Conservation (phyloP, 495 filamentous ascomycete species). For the Aspergillus nanangensis region DNA sequence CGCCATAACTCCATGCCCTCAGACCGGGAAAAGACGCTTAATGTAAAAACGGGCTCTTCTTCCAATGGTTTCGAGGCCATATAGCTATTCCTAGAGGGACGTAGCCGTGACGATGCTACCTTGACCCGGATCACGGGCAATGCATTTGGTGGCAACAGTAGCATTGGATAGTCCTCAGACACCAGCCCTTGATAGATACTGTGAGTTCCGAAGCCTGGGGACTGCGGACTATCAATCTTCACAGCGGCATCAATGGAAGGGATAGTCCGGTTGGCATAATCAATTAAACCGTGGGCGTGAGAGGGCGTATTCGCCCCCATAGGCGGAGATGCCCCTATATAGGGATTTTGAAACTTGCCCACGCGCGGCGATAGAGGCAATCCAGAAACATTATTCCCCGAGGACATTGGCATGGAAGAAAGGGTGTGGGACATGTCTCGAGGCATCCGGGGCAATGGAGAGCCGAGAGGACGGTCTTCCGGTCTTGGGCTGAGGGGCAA, state of each 20-base stretch:
- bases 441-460: slow-evolving; percentile 64
- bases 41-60: slow-evolving; percentile 89
- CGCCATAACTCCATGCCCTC: slow-evolving; percentile 84
- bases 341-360: slow-evolving; percentile 62
- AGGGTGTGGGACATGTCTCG: slow-evolving; percentile 43
- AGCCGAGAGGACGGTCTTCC: slow-evolving; percentile 65
- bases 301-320: slow-evolving; percentile 7
- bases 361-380: slow-evolving; percentile 70
- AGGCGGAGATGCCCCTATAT: slow-evolving; percentile 25
- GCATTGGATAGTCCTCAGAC: slow-evolving; percentile 76
- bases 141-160: slow-evolving; percentile 86
- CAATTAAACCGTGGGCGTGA: slow-evolving; percentile 2
- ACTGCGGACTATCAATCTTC: slow-evolving; percentile 32
- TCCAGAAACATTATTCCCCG: slow-evolving; percentile 50
- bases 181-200: slow-evolving; percentile 63
- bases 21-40: slow-evolving; percentile 76
- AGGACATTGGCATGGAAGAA: slow-evolving; percentile 63
- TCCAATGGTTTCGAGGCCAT: slow-evolving; percentile 61
- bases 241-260: slow-evolving; percentile 40
- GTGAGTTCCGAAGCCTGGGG: slow-evolving; percentile 15
- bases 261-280: slow-evolving; percentile 16
- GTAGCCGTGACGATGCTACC: slow-evolving; percentile 89
- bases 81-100: slow-evolving; percentile 81
- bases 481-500: slow-evolving; percentile 87
- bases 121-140: slow-evolving; percentile 78